phyloP scores from a whole-genome alignment of 2,329 filamentous ascomycete species.

The Tolypocladium tundrense region DNA sequence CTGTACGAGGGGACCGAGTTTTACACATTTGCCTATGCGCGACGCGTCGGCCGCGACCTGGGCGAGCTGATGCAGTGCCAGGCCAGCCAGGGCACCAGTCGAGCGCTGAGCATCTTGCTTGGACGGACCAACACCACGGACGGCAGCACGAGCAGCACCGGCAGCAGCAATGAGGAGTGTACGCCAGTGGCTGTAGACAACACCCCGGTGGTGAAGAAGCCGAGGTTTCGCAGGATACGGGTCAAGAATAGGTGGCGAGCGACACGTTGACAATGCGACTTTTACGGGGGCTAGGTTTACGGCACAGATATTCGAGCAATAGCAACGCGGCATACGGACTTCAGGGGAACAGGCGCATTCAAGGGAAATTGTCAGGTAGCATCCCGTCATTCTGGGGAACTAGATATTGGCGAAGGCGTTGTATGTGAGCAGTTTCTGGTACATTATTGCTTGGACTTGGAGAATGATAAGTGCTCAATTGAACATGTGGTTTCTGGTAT shows the following conservation, averaged over 20 bases:
- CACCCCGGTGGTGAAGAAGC: not conserved
- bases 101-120: conserved; percentile 9
- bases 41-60: conserved; percentile 17
- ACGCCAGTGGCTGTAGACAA: conserved; percentile 1
- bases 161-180: conserved; percentile 3
- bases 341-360: not conserved
- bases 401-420: not conserved
- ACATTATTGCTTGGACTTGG: not conserved
- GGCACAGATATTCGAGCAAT: not conserved
- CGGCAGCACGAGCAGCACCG: conserved; percentile 5
- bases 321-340: not conserved
- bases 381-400: not conserved
- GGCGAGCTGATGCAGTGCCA: conserved; percentile 13
- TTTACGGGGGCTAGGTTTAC: not conserved
- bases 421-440: not conserved
- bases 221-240: not conserved
- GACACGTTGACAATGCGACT: not conserved
- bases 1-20: conserved; percentile 20
- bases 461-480: not conserved
- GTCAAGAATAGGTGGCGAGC: not conserved
- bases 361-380: not conserved
- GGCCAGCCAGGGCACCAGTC: conserved; percentile 11
- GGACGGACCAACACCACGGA: conserved; percentile 3
- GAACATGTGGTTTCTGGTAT: not conserved
- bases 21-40: conserved; percentile 19